Evolutionary conservation across 352 stramenopile genomes (phyloP), one percentile per base, ranked within the genome.

Genomic region (Pythium guiyangense): DNA sequence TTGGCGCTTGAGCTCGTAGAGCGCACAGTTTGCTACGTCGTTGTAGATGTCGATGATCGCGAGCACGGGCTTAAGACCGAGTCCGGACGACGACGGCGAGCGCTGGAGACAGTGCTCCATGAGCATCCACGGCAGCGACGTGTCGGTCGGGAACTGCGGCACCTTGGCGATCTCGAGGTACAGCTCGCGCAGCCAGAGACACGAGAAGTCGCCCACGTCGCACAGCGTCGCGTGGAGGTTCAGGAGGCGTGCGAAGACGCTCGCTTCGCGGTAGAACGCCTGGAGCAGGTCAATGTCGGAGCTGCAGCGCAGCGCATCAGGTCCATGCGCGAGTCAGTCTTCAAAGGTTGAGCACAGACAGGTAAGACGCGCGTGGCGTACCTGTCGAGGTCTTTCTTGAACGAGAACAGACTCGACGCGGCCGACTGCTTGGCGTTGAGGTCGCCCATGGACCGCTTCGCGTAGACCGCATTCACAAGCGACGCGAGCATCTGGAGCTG

Each of bases 21-120:
- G 53, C 2, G 79, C 73, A 18, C 47, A 60, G 34, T 73, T 64
- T 0, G 69, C 76, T 14, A 86, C 84, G 49, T 97, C 85, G 49
- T 96, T 95, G 68, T 97, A 97, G 20, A 88, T 57, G 42, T 96
- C 85, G 34, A 96, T 47, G 11, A 91, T 55, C 40, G 79, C 84
- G 2, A 92, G 49, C 4, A 79, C 56, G 11, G 76, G 62, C 31
- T 85, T 64, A 4, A 67, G 34, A n/a, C 49, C 54, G 2, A 60
- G 29, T 34, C 17, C 42, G 27, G 37, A 59, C 2, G 22, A 59
- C 8, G 22, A 56, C 1, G 22, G 59, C 3, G 34, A 18, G 45
- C n/a, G 62, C 42, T 71, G 60, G 27, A 94, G 62, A 11, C 76
- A 72, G 34, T 83, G 63, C 52, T 91, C 74, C 52, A 84, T 68